These are phyloP conservation scores for Lobosporangium transversale DNA, from an alignment of 192 early-diverging fungal genomes.

Conservation along the genomic window DNA sequence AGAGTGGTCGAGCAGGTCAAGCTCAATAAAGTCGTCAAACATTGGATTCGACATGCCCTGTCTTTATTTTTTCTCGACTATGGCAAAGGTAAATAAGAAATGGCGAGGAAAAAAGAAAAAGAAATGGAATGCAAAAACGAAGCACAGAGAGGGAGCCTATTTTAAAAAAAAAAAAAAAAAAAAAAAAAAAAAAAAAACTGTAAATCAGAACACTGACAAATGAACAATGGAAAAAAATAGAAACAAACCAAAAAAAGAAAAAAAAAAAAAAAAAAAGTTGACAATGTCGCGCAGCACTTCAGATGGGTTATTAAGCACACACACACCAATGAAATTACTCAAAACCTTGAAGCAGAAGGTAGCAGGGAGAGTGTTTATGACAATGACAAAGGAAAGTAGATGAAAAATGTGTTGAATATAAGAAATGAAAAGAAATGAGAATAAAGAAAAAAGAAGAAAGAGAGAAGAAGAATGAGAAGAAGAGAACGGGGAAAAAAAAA, in stretches of 20 bases:
- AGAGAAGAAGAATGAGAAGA: not conserved
- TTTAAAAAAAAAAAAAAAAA: not conserved
- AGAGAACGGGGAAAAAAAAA: not conserved
- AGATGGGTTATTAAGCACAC: too few species aligned
- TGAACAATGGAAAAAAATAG: too few species aligned
- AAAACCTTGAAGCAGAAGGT: too few species aligned
- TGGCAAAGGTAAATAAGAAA: slow-evolving; percentile 2
- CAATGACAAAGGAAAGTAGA: slow-evolving; percentile 1
- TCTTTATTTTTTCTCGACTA: not conserved
- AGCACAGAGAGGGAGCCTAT: not conserved
- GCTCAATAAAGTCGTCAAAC: slow-evolving; percentile 51
- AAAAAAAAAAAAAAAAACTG: not conserved
- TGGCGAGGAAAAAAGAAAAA: not conserved
- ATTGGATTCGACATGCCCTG: slow-evolving; percentile 32
- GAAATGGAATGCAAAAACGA: not conserved
- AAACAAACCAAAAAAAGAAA: too few species aligned
- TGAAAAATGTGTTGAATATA: too few species aligned
- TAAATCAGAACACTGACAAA: not conserved
- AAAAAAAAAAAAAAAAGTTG: not conserved
- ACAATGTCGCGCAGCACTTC: too few species aligned
- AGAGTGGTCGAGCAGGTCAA: slow-evolving; percentile 38
- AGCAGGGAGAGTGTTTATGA: slow-evolving; percentile 1
- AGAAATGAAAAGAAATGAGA: not conserved
- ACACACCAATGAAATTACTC: too few species aligned
- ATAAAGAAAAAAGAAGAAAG: not conserved